Base-by-base conservation (phyloP, 164 flowering plant genomes). In the Magnolia sinica region DNA sequence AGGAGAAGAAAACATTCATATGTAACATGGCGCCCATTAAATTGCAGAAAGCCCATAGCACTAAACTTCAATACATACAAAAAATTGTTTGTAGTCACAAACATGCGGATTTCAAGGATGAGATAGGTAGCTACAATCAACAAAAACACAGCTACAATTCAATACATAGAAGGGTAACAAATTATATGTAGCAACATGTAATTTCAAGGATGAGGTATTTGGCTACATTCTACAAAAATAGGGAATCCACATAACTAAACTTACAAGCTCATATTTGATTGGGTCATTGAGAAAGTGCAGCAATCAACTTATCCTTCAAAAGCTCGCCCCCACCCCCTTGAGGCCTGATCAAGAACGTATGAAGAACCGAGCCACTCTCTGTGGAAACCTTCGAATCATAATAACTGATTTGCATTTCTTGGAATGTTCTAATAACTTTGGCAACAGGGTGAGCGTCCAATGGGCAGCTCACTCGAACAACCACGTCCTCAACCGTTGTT, bases 361-460 rank as follows among this genome's bases (percentile, higher is more conserved):
- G 98, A 71, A 91, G 72, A 71, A 93, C 85, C 31, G 82, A 77
- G 23, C 83, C 88, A 50, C 81, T 64, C 1, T 87, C 91, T 1
- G 77, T 79, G 14, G 91, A 83, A 58, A 89, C 86, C 70, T 84
- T 81, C 5, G 89, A 85, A 11, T 89, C 90, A 22, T 75, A 83
- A 16, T 81, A 74, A 8, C 74, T 71, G 73, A 91, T 77, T 76
- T 89, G 88, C 70, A 85, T 81, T 27, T 91, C 95, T 71, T 78
- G 78, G 31, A 91, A 79, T 50, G 87, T 77, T 64, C 79, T 79
- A 27, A 93, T 45, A 55, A 91, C 86, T 76, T 72, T 71, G 20
- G 91, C 83, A 45, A 87, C 87, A 0, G 98, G 98, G 77, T 93
- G 98, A 61, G 83, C 63, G 63, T 91, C 91, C 81, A 91, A 76